Evolutionary conservation across 371 early-diverging fungal genomes (phyloP).

Genomic region (Actinomortierella ambigua): DNA sequence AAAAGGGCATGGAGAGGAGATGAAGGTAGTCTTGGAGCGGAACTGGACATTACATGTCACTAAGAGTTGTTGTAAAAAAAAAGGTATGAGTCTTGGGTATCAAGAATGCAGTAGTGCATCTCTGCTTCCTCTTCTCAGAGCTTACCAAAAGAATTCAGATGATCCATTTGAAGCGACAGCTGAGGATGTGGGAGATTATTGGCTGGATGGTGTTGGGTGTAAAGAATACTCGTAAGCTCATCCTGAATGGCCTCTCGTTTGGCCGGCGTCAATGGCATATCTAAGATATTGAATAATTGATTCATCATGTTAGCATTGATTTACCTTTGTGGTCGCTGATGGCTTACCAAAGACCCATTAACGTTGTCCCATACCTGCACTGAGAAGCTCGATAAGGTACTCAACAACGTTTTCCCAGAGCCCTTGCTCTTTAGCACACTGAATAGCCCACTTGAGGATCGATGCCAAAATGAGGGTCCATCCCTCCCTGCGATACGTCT

Average conservation of each 20-base stretch:
- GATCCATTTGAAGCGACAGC: constrained; percentile 68
- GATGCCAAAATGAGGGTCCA: constrained; percentile 77
- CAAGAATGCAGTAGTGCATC: constrained; percentile 2
- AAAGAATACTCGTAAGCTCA: constrained; percentile 50
- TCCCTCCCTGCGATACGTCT: constrained; percentile 86
- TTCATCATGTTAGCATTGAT: background rate
- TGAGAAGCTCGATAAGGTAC: constrained; percentile 72
- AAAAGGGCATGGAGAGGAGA: constrained; percentile 33
- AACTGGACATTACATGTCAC: constrained; percentile 57
- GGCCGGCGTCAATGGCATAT: constrained; percentile 26
- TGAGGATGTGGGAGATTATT: constrained; percentile 31
- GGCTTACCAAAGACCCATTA: constrained; percentile 1
- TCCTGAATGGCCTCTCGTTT: constrained; percentile 37
- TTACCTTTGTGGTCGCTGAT: background rate
- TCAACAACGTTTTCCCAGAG: constrained; percentile 69
- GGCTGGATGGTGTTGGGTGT: constrained; percentile 24
- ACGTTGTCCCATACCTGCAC: constrained; percentile 52
- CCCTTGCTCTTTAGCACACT: constrained; percentile 75
- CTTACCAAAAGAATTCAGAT: constrained; percentile 69
- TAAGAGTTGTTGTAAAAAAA: constrained; percentile 11
- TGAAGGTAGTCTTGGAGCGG: constrained; percentile 34
- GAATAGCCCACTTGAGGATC: constrained; percentile 67
- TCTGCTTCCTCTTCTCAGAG: constrained; percentile 8
- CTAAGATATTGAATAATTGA: constrained; percentile 5
- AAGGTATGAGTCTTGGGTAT: constrained; percentile 9